Conservation (phyloP, 495 filamentous ascomycete species). For the Paragyromitra xinjiangensis region DNA sequence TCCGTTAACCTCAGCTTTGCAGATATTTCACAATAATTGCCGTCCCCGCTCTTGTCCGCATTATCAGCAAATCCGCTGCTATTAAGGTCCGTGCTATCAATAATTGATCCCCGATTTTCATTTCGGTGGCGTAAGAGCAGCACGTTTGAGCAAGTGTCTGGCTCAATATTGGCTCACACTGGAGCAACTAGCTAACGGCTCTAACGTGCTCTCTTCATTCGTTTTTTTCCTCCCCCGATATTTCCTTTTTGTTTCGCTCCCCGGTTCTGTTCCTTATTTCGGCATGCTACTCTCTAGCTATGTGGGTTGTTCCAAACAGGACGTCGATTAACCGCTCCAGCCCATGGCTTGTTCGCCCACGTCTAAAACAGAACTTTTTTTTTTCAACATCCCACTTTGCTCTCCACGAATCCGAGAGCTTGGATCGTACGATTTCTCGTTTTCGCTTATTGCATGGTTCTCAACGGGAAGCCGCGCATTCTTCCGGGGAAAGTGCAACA, state of each 20-base stretch:
- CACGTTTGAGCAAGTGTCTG: conserved; percentile 31
- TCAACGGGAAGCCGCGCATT: conserved; percentile 40
- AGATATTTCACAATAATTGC: not conserved
- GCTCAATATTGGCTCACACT: conserved; percentile 34
- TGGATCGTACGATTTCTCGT: conserved; percentile 48
- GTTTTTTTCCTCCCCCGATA: conserved; percentile 9
- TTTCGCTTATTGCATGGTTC: conserved; percentile 43
- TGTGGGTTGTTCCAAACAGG: conserved; percentile 31
- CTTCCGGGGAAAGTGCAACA: conserved; percentile 38
- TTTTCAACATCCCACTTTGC: conserved; percentile 1
- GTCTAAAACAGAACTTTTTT: conserved; percentile 4
- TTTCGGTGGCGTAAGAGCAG: conserved; percentile 41
- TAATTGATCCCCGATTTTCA: conserved; percentile 16
- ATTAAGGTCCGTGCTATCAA: conserved; percentile 36
- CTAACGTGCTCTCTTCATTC: conserved; percentile 33
- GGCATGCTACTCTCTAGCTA: conserved; percentile 3
- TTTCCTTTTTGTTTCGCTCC: conserved; percentile 32
- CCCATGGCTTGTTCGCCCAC: conserved; percentile 8
- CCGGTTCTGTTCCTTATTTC: conserved; percentile 40
- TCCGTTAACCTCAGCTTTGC: not conserved
- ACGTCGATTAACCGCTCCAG: conserved; percentile 44
- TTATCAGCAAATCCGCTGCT: conserved; percentile 31
- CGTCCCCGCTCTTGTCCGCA: conserved; percentile 15
- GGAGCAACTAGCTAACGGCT: conserved; percentile 24
- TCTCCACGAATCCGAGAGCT: conserved; percentile 41